A percentile compares a stretch with the other conserved stretches of the same genome.
Conservation (phyloP, 352 stramenopile species). For the Globisporangium splendens region DNA sequence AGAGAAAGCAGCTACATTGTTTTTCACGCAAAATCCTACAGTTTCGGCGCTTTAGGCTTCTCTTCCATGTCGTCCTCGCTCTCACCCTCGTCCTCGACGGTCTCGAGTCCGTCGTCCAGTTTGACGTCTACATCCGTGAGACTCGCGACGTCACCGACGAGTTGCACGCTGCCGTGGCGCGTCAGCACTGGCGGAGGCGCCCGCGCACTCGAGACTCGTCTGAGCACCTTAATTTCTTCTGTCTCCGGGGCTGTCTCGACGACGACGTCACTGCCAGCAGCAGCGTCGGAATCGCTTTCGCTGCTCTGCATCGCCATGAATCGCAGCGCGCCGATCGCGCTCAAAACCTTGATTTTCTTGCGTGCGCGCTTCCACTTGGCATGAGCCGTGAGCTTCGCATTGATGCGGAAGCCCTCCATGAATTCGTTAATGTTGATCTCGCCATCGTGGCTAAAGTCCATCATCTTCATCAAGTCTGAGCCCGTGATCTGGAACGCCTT, state of each 20-base stretch:
- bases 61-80: conserved; percentile 1
- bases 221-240: conserved; percentile 18
- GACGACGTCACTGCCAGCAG: conserved; percentile 11
- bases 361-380: conserved; percentile 84
- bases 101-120: conserved; percentile 26
- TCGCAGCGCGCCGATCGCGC: conserved; percentile 60
- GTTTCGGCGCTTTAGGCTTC: too few species aligned
- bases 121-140: conserved; percentile 11
- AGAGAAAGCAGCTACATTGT: too few species aligned
- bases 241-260: conserved; percentile 12
- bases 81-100: conserved; percentile 29
- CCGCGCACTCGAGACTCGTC: conserved; percentile 25
- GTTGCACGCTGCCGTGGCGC: conserved; percentile 63
- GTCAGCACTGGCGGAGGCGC: conserved; percentile 47
- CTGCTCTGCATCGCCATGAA: conserved; percentile 26
- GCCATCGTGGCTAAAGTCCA: conserved; percentile 84
- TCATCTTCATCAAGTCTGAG: conserved; percentile 80
- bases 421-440: conserved; percentile 91
- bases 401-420: conserved; percentile 86
- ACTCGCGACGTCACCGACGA: conserved; percentile 29
- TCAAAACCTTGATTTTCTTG: conserved; percentile 88
- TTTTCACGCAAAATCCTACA: too few species aligned
- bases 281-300: background rate
- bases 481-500: conserved; percentile 71
- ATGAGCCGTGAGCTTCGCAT: conserved; percentile 80